These are phyloP conservation scores for Mycena kentingensis DNA, from an alignment of 768 basidiomycete genomes.

Conservation along the genomic window DNA sequence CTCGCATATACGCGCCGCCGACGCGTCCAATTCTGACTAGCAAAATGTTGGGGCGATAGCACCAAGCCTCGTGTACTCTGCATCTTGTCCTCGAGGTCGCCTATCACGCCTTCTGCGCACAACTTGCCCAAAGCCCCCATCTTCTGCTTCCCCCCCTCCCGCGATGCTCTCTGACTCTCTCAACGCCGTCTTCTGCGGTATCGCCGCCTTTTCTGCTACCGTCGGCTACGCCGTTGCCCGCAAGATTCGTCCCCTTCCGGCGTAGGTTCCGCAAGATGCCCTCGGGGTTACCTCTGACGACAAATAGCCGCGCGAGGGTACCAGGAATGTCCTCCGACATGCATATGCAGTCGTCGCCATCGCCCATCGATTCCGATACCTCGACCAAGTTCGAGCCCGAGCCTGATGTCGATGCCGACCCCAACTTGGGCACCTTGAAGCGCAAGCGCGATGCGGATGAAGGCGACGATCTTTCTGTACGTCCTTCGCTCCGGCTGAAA, in stretches of 20 bases:
- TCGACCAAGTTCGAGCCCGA: neutral
- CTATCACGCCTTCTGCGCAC: slow-evolving; percentile 21
- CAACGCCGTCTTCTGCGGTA: slow-evolving; percentile 56
- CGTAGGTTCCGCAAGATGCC: slow-evolving; percentile 28
- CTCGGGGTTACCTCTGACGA: slow-evolving; percentile 27
- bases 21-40: no score
- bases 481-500: slow-evolving; percentile 12
- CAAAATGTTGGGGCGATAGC: neutral
- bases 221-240: slow-evolving; percentile 60
- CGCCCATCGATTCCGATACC: slow-evolving; percentile 3
- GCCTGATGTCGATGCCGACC: neutral
- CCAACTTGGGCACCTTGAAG: slow-evolving; percentile 26
- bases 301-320: neutral
- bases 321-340: no score
- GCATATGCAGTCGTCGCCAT: no score
- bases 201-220: slow-evolving; percentile 62
- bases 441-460: slow-evolving; percentile 34
- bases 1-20: no score
- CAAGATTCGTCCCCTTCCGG: slow-evolving; percentile 28
- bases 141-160: neutral
- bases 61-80: slow-evolving; percentile 14
- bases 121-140: slow-evolving; percentile 7
- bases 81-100: slow-evolving; percentile 17
- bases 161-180: slow-evolving; percentile 53
- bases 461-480: slow-evolving; percentile 22